phyloP scores from a whole-genome alignment of 768 basidiomycete genomes.

The Boletus pseudo-olivaceus region DNA sequence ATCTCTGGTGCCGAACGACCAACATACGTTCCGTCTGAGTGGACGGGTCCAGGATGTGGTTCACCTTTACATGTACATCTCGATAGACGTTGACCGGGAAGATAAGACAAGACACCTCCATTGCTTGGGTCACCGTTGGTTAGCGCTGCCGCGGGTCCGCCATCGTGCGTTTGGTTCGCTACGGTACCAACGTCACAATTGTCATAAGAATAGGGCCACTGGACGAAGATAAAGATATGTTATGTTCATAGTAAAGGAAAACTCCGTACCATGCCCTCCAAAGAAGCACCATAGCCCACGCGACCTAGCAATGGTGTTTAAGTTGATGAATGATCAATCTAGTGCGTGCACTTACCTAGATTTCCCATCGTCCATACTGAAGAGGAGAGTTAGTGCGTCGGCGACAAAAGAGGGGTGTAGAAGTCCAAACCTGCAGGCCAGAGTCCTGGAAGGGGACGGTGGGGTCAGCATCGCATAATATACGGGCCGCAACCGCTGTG shows the following conservation, averaged over 20 bases:
- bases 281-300: conserved; percentile 82
- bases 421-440: conserved; percentile 59
- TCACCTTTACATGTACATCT: conserved; percentile 86
- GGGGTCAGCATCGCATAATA: neutral
- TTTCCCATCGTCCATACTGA: conserved; percentile 76
- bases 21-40: conserved; percentile 70
- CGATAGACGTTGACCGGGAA: conserved; percentile 84
- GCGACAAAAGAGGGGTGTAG: neutral
- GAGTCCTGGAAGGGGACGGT: conserved; percentile 38
- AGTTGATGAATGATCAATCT: neutral
- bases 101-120: conserved; percentile 64
- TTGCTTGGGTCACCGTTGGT: conserved; percentile 55
- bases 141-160: conserved; percentile 57
- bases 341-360: conserved; percentile 43
- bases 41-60: conserved; percentile 83
- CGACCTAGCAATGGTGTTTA: conserved; percentile 44
- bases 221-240: neutral
- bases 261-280: conserved; percentile 71
- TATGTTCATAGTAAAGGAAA: neutral
- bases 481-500: neutral
- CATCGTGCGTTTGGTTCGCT: conserved; percentile 75
- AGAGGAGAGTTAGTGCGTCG: conserved; percentile 11
- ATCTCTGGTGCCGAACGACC: conserved; percentile 88
- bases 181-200: conserved; percentile 92
- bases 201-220: conserved; percentile 86